Base-by-base conservation (phyloP, 257 asterid species). In the Przewalskia tangutica region DNA sequence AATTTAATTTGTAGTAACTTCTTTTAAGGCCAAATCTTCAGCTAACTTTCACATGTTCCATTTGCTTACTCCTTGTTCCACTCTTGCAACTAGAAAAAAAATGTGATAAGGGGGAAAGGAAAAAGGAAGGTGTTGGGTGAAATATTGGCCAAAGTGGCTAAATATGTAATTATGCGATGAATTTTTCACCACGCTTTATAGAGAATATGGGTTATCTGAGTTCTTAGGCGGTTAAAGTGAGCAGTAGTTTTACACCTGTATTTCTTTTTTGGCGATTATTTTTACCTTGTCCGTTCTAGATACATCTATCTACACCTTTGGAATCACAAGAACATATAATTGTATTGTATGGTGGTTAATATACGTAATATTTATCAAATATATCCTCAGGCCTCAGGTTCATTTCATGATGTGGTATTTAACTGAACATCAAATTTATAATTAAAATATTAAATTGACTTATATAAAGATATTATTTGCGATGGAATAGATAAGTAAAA, bases 271-370 rank as follows among this genome's bases (percentile, higher is more conserved):
- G n/a, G 87, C 88, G 34, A 27, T 27, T 27, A 77, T 64, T 86
- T 82, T 80, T 36, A 81, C 84, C 80, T 80, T 86, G 67, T 40
- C 91, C 81, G 83, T 87, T 76, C 85, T 85, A 87, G 85, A 81
- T 89, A 81, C 93, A 87, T 90, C 88, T 82, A 82, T 86, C 81
- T 78, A 32, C 89, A 1, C 82, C 84, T 91, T 86, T 85, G 85
- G 91, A 13, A 32, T 64, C 11, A 64, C 3, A 64, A 32, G 20
- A 13, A 6, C 32, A 63, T 32, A 13, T 32, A 64, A 32, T 27
- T 34, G 18, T 64, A 64, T 64, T 3, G 18, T 32, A 64, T 64
- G 11, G 44, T 64, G 11, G 44, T 6, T 38, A 38, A 38, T 38
- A 38, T 38, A 38, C 42, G 42, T 38, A 38, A 38, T 38, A 38